Evolutionary conservation across 2,329 filamentous ascomycete species (phyloP).

Genomic region (Clarireedia homoeocarpa): DNA sequence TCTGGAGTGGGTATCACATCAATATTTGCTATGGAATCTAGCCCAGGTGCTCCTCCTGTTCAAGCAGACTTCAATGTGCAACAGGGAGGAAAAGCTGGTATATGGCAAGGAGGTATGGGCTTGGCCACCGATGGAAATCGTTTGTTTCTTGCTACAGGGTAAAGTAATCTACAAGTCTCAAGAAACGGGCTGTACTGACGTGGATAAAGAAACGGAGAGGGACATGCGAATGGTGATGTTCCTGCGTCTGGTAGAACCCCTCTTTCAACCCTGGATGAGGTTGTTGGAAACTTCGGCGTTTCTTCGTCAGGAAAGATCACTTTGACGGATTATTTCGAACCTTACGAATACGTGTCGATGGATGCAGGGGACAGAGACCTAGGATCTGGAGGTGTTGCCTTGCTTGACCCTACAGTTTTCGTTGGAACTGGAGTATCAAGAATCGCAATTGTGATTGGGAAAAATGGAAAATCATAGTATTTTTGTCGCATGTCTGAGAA

Average conservation of each 20-base stretch:
- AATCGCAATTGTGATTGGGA: conserved; percentile 24
- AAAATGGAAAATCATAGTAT: conserved; percentile 34
- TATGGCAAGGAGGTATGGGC: conserved; percentile 33
- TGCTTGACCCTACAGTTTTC: conserved; percentile 27
- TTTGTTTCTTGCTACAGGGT: conserved; percentile 28
- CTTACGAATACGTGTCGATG: conserved; percentile 40
- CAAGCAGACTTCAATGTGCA: conserved; percentile 26
- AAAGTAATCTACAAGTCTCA: conserved; percentile 8
- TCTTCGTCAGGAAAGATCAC: conserved; percentile 36
- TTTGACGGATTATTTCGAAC: conserved; percentile 43
- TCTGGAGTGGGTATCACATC: conserved; percentile 28
- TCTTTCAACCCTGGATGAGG: conserved; percentile 39
- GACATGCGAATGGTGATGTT: conserved; percentile 2
- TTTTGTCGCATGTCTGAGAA: no score
- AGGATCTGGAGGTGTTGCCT: conserved; percentile 37
- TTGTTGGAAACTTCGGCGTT: conserved; percentile 41
- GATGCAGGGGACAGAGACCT: conserved; percentile 43
- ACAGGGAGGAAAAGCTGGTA: conserved; percentile 34
- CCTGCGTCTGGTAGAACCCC: conserved; percentile 33
- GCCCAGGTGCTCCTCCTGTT: conserved; percentile 31
- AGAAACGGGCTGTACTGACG: neutral
- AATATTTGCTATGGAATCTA: conserved; percentile 35
- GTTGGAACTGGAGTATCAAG: neutral
- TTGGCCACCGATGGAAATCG: conserved; percentile 28
- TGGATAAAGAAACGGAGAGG: neutral